Conservation (phyloP, 1,284 basidiomycete species). For the Pseudozyma thailandica region DNA sequence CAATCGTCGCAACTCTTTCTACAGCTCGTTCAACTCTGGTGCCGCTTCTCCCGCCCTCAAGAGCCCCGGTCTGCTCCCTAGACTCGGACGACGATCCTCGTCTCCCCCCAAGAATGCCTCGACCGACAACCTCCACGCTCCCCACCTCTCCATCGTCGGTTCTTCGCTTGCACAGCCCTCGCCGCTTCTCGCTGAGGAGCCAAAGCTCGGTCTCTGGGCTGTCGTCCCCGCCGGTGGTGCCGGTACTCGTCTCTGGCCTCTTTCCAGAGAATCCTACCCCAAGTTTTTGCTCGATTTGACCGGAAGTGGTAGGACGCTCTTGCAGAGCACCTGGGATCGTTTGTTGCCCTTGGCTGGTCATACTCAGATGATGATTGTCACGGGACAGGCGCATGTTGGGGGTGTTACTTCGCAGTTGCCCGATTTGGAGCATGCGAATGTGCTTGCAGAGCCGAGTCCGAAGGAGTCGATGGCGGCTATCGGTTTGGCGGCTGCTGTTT, state of each 20-base stretch:
- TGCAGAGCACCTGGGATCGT: constrained; percentile 66
- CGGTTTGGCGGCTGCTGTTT: constrained; percentile 65
- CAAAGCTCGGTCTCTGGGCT: constrained; percentile 63
- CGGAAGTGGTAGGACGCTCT: constrained; percentile 58
- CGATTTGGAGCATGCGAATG: constrained; percentile 51
- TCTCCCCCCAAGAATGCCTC: constrained; percentile 51
- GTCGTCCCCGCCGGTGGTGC: constrained; percentile 66
- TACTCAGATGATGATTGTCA: constrained; percentile 62
- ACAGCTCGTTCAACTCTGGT: constrained; percentile 25
- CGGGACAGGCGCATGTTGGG: constrained; percentile 57
- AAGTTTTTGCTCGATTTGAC: constrained; percentile 66
- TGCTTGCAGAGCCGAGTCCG: constrained; percentile 65
- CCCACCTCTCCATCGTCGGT: constrained; percentile 41
- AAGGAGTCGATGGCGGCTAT: constrained; percentile 67
- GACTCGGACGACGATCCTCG: constrained; percentile 29
- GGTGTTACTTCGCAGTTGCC: constrained; percentile 62
- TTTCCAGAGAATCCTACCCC: constrained; percentile 63
- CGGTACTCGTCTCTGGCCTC: constrained; percentile 66
- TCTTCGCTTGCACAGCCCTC: constrained; percentile 41
- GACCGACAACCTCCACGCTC: constrained; percentile 33
- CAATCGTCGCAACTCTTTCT: constrained; percentile 44
- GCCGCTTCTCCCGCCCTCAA: constrained; percentile 44
- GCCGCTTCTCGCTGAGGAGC: constrained; percentile 58
- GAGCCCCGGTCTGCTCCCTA: constrained; percentile 36
- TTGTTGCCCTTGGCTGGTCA: constrained; percentile 59